Conservation (phyloP, 768 basidiomycete species). For the Tubosaeta sp. region DNA sequence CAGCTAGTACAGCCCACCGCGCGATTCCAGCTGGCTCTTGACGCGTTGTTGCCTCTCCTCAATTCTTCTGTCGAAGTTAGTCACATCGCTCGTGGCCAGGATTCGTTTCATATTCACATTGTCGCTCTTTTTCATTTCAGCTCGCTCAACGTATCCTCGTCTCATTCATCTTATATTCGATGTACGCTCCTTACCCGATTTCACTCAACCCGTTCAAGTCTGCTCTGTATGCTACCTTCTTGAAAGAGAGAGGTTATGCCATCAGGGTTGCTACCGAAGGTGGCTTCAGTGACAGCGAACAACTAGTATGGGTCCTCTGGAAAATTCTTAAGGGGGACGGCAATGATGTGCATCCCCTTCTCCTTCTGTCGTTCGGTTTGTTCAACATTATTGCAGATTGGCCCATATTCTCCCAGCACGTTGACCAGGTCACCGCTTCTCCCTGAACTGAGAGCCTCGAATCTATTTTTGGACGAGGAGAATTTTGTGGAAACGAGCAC, state of each 20-base stretch:
- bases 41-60: constrained; percentile 73
- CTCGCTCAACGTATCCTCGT: constrained; percentile 72
- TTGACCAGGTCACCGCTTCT: constrained; percentile 73
- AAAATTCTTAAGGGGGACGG: constrained; percentile 83
- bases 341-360: constrained; percentile 51
- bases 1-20: constrained; percentile 72
- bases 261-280: constrained; percentile 43
- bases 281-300: constrained; percentile 60
- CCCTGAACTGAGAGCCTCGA: constrained; percentile 67
- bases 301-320: constrained; percentile 84
- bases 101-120: constrained; percentile 14
- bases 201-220: constrained; percentile 80
- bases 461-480: constrained; percentile 66
- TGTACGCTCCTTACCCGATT: constrained; percentile 78
- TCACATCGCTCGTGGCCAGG: constrained; percentile 12
- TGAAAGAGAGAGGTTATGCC: constrained; percentile 64
- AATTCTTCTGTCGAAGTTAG: constrained; percentile 55
- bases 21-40: constrained; percentile 80
- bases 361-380: not conserved
- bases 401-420: constrained; percentile 73
- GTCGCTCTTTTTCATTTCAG: constrained; percentile 33
- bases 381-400: constrained; percentile 50
- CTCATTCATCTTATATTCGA: constrained; percentile 73
- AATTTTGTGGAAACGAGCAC: constrained; percentile 42
- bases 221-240: constrained; percentile 61